Percentiles rank a stretch among this genome's conserved stretches.
Conservation (phyloP, 345 rosid genomes). For the Carallia brachiata region DNA sequence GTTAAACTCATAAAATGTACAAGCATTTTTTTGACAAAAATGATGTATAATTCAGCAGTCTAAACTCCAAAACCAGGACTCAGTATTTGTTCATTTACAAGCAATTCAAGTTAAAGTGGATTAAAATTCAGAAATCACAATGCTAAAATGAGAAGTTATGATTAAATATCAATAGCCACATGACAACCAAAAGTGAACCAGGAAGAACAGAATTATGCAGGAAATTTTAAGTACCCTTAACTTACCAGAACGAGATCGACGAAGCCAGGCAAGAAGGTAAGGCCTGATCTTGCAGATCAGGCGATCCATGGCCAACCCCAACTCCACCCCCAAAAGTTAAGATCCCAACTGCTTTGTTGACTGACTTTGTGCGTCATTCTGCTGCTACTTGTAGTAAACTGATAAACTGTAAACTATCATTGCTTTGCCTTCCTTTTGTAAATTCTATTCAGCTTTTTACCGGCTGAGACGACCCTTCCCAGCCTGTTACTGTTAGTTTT, state of each 20-base stretch:
- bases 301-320: constrained; percentile 32
- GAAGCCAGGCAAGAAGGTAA: constrained; percentile 62
- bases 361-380: not conserved
- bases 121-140: no score
- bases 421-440: not conserved
- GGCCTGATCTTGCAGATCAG: constrained; percentile 57
- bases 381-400: not conserved
- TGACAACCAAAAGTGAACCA: not conserved
- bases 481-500: not conserved
- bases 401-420: not conserved
- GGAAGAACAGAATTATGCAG: not conserved
- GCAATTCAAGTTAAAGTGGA: no score
- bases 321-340: not conserved
- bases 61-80: no score
- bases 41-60: no score
- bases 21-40: no score
- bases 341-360: not conserved
- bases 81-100: no score
- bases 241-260: constrained; percentile 71
- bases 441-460: not conserved
- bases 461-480: not conserved
- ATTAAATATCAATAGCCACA: no score
- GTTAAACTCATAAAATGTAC: no score
- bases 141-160: no score
- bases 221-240: not conserved